Percentiles rank a stretch among this genome's conserved stretches.
These are phyloP conservation scores for Cryphonectria nitschkei DNA, from an alignment of 2,329 filamentous ascomycete species.

Conservation along the genomic window DNA sequence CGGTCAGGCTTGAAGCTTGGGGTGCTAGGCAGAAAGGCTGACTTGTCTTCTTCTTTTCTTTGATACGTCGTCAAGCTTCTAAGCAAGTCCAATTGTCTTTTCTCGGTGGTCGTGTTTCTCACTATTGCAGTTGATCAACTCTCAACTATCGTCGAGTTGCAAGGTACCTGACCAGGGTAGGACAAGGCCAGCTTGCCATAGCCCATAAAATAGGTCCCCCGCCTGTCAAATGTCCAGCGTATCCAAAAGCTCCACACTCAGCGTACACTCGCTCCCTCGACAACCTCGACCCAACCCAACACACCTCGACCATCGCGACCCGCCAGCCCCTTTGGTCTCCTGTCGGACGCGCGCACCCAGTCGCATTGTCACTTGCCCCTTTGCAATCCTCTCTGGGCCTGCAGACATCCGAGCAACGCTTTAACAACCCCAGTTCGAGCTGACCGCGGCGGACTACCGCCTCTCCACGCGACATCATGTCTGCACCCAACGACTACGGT, in stretches of 20 bases:
- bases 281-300: slow-evolving; percentile 14
- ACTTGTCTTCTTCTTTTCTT: slow-evolving; percentile 5
- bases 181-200: slow-evolving; percentile 28
- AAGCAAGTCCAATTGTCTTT: neutral
- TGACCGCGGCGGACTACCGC: slow-evolving; percentile 30
- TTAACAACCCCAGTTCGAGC: slow-evolving; percentile 32
- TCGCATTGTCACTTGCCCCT: neutral
- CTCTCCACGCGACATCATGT: slow-evolving; percentile 49
- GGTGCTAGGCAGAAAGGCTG: slow-evolving; percentile 2
- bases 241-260: slow-evolving; percentile 21
- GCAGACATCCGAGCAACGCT: slow-evolving; percentile 23
- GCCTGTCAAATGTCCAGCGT: slow-evolving; percentile 18
- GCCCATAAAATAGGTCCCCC: slow-evolving; percentile 19
- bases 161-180: neutral
- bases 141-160: neutral
- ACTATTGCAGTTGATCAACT: neutral
- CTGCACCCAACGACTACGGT: slow-evolving; percentile 60
- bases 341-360: neutral
- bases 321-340: slow-evolving; percentile 9
- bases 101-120: neutral
- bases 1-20: neutral
- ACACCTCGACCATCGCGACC: slow-evolving; percentile 12
- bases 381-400: slow-evolving; percentile 25
- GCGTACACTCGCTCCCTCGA: slow-evolving; percentile 12
- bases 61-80: neutral